phyloP scores from a whole-genome alignment of 345 rosid species.

The Linum tenue region DNA sequence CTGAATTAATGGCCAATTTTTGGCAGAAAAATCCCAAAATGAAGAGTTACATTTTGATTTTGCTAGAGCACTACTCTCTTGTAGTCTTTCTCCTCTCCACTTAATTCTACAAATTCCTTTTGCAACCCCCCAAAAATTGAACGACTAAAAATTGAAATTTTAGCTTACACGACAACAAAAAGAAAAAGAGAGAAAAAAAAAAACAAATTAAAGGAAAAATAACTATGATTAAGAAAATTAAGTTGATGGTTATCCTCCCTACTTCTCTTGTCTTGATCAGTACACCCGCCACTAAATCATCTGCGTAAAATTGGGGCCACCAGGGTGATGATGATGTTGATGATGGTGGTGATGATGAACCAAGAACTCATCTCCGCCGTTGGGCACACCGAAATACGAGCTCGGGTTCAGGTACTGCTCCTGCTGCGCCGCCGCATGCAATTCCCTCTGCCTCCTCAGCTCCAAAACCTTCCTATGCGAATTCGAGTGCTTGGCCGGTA shows the following conservation, averaged over 20 bases:
- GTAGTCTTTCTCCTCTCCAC: not conserved
- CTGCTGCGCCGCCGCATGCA: conserved; percentile 30
- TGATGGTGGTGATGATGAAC: conserved; percentile 20
- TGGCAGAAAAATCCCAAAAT: conserved; percentile 2
- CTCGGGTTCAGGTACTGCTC: conserved; percentile 38
- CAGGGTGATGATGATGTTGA: not conserved
- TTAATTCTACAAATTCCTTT: conserved; percentile 1
- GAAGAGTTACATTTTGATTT: conserved; percentile 3
- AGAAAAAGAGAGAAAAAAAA: too few relatives aligned
- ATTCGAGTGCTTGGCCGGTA: conserved; percentile 54
- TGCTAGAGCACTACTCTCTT: not conserved
- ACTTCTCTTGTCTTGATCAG: too few relatives aligned
- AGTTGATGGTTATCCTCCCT: too few relatives aligned
- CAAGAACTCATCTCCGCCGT: conserved; percentile 44
- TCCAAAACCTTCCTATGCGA: conserved; percentile 75
- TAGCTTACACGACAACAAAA: too few relatives aligned
- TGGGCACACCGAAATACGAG: conserved; percentile 39
- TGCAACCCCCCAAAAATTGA: not conserved
- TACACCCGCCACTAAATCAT: conserved; percentile 25
- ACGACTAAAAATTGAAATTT: too few relatives aligned
- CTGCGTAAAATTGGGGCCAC: conserved; percentile 36
- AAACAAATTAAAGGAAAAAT: too few relatives aligned
- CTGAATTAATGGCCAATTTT: conserved; percentile 11
- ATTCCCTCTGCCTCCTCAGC: conserved; percentile 54
- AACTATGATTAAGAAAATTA: too few relatives aligned